Percentiles rank a stretch among this genome's conserved stretches.
These are phyloP conservation scores for Diutina pseudorugosa DNA, from an alignment of 1,139 yeast genomes.

Conservation along the genomic window DNA sequence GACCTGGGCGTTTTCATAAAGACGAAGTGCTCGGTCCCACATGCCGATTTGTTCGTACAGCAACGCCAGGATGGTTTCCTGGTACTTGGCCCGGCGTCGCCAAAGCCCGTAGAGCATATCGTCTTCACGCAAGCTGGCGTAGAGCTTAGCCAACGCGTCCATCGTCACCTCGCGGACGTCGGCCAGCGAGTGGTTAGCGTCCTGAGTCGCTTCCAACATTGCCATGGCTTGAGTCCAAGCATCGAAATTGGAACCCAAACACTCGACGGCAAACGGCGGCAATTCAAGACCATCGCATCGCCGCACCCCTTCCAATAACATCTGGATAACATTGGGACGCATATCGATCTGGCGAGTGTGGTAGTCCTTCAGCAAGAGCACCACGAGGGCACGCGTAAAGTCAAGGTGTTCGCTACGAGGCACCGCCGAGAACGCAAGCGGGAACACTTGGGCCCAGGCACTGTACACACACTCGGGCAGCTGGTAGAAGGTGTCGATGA, in stretches of 20 bases:
- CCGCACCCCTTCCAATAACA: constrained; percentile 72
- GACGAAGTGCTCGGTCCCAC: constrained; percentile 89
- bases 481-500: constrained; percentile 73
- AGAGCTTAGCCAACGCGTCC: constrained; percentile 85
- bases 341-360: constrained; percentile 81
- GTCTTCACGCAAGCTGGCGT: constrained; percentile 81
- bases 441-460: constrained; percentile 83
- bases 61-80: constrained; percentile 84
- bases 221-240: constrained; percentile 89
- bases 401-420: constrained; percentile 75
- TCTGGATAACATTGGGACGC: constrained; percentile 80
- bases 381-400: constrained; percentile 66
- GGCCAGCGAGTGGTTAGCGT: constrained; percentile 47
- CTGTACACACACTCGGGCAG: constrained; percentile 68
- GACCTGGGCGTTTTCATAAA: constrained; percentile 95
- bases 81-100: constrained; percentile 90
- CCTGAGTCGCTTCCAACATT: constrained; percentile 63
- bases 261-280: constrained; percentile 94
- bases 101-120: constrained; percentile 97
- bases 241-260: constrained; percentile 75
- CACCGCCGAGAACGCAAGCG: constrained; percentile 61
- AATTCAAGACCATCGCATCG: constrained; percentile 59
- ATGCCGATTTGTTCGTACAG: constrained; percentile 92
- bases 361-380: constrained; percentile 77
- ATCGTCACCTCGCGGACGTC: constrained; percentile 77